These are phyloP conservation scores for Combretum micranthum DNA, from an alignment of 345 rosid species.

Conservation along the genomic window DNA sequence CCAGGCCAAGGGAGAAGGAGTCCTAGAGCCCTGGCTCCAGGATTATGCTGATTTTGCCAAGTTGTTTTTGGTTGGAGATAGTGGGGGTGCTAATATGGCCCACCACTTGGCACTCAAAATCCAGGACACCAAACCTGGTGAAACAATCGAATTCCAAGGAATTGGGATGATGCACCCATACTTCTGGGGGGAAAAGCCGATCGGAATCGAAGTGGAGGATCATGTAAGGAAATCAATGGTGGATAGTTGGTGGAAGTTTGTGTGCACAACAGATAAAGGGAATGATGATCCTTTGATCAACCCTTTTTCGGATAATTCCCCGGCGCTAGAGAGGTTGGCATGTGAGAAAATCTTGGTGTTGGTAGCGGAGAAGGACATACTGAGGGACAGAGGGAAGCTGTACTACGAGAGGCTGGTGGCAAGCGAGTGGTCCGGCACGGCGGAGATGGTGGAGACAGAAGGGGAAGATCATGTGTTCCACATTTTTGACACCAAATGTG, in stretches of 20 bases:
- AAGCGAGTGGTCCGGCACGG: conserved; percentile 45
- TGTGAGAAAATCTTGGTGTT: conserved; percentile 40
- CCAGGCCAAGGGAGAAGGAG: conserved; percentile 7
- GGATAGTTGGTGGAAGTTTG: conserved; percentile 73
- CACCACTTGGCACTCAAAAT: conserved; percentile 53
- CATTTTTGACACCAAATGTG: conserved; percentile 38
- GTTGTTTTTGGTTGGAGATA: conserved; percentile 57
- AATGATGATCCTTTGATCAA: conserved; percentile 72
- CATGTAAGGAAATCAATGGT: conserved; percentile 45
- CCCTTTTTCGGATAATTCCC: conserved; percentile 56
- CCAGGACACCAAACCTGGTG: conserved; percentile 15
- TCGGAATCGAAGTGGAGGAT: conserved; percentile 45
- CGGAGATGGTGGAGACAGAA: conserved; percentile 45
- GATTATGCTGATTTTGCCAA: conserved; percentile 35
- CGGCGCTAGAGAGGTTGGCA: conserved; percentile 31
- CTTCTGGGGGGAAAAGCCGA: conserved; percentile 59
- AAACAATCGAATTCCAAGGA: conserved; percentile 33
- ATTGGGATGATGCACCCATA: conserved; percentile 69
- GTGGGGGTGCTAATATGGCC: conserved; percentile 64
- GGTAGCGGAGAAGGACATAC: conserved; percentile 61
- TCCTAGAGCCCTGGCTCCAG: conserved; percentile 41
- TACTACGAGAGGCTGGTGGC: conserved; percentile 42
- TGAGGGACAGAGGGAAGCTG: conserved; percentile 48
- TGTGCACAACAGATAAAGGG: conserved; percentile 59
- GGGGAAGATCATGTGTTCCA: conserved; percentile 74